These are phyloP conservation scores for Cryphonectria parasitica DNA, from an alignment of 2,329 filamentous ascomycete species.

Conservation along the genomic window DNA sequence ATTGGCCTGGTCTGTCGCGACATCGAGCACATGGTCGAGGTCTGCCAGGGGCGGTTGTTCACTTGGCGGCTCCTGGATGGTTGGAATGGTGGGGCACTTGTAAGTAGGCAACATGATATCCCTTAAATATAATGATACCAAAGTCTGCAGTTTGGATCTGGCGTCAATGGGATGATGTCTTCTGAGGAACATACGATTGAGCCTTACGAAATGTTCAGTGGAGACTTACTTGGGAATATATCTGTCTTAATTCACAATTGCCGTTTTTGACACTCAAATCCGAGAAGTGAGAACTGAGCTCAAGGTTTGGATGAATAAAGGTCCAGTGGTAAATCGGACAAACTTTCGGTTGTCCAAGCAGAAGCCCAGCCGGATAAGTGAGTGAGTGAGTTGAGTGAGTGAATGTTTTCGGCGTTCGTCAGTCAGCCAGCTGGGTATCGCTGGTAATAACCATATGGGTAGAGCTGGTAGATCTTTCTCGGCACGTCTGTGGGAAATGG, in stretches of 20 bases:
- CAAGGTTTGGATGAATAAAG: background rate
- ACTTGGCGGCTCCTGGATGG: slow-evolving; percentile 21
- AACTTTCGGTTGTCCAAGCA: background rate
- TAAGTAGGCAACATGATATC: slow-evolving; percentile 26
- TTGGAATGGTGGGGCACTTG: slow-evolving; percentile 20
- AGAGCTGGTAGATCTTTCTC: slow-evolving; percentile 16
- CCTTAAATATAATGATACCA: background rate
- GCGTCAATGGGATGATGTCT: slow-evolving; percentile 7
- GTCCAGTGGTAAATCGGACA: background rate
- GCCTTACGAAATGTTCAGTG: slow-evolving; percentile 2
- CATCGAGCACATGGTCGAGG: background rate
- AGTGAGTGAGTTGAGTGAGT: background rate
- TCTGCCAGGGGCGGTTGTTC: slow-evolving; percentile 15
- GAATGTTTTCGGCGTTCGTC: background rate
- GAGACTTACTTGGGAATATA: slow-evolving; percentile 9
- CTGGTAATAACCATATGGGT: background rate
- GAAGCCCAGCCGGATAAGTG: background rate
- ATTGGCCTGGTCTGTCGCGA: background rate
- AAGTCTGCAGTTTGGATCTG: slow-evolving; percentile 9
- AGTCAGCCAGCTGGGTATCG: background rate
- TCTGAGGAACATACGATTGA: slow-evolving; percentile 19
- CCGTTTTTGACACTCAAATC: background rate
- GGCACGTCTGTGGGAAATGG: slow-evolving; percentile 28
- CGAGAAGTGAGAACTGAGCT: background rate
- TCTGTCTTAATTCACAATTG: background rate